phyloP scores from a whole-genome alignment of 2,329 filamentous ascomycete species.

The Microcyclosporella mali region DNA sequence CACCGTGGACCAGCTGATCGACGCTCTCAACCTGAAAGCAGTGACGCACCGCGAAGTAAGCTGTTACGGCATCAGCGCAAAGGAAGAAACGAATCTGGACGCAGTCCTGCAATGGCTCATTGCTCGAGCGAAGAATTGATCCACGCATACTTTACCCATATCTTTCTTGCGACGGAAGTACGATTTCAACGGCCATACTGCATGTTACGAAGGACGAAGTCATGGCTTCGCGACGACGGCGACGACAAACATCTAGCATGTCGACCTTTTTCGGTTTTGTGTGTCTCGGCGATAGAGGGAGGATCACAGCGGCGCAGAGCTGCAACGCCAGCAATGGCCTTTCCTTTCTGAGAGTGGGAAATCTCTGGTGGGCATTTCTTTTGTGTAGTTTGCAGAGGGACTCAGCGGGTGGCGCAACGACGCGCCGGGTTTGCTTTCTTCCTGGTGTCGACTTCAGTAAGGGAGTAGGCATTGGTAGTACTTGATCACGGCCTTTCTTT shows the following conservation, averaged over 20 bases:
- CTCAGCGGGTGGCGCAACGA: background rate
- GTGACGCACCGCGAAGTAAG: constrained; percentile 91
- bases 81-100: constrained; percentile 97
- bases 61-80: constrained; percentile 97
- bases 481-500: background rate
- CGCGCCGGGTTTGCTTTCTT: constrained; percentile 2
- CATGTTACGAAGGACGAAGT: constrained; percentile 15
- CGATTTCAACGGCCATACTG: constrained; percentile 13
- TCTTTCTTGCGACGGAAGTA: background rate
- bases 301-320: constrained; percentile 21
- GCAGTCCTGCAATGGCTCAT: constrained; percentile 96
- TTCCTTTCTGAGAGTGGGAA: constrained; percentile 4
- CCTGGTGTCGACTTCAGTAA: background rate
- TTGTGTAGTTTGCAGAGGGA: constrained; percentile 1
- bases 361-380: constrained; percentile 7
- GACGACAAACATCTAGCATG: constrained; percentile 9
- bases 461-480: background rate
- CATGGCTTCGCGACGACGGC: constrained; percentile 13
- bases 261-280: constrained; percentile 7
- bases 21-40: constrained; percentile 79
- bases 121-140: constrained; percentile 69
- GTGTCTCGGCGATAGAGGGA: constrained; percentile 18
- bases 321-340: constrained; percentile 35
- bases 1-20: constrained; percentile 91
- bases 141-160: constrained; percentile 9